These are phyloP conservation scores for Thymus mandschuricus DNA, from an alignment of 257 asterid species.

Conservation along the genomic window DNA sequence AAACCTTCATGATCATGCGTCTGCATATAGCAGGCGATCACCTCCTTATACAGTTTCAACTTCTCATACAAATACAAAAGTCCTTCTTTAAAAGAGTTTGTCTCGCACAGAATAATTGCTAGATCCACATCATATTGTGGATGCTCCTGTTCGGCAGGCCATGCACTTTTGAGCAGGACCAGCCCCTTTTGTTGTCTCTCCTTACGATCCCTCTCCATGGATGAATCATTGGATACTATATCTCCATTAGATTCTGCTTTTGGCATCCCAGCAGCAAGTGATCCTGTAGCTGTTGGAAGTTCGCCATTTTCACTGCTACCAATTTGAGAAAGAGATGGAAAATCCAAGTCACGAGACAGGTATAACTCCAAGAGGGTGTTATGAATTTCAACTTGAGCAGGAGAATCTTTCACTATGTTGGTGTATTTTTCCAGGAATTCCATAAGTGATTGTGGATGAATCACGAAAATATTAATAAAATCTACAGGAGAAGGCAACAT, in stretches of 20 bases:
- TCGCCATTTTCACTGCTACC: conserved; percentile 46
- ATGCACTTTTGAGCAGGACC: conserved; percentile 78
- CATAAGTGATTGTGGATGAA: conserved; percentile 85
- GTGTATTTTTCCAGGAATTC: conserved; percentile 88
- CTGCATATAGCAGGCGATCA: conserved; percentile 95
- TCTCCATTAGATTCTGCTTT: conserved; percentile 54
- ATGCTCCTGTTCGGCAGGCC: conserved; percentile 92
- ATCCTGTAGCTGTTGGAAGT: conserved; percentile 38
- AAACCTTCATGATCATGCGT: conserved; percentile 90
- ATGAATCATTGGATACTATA: conserved; percentile 33
- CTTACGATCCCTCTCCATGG: conserved; percentile 57
- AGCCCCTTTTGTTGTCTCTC: conserved; percentile 79
- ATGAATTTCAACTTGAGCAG: conserved; percentile 96
- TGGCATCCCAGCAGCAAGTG: conserved; percentile 34
- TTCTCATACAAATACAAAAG: conserved; percentile 84
- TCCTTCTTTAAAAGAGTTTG: conserved; percentile 80
- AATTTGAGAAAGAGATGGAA: conserved; percentile 69
- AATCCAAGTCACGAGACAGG: conserved; percentile 78
- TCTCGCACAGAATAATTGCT: conserved; percentile 86
- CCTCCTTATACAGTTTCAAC: conserved; percentile 94
- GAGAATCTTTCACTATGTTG: conserved; percentile 81
- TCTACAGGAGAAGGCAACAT: conserved; percentile 99
- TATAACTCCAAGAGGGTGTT: conserved; percentile 88
- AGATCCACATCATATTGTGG: conserved; percentile 92
- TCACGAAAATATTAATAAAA: conserved; percentile 83